Conservation (phyloP, 345 rosid genomes). For the Bruguiera parviflora region DNA sequence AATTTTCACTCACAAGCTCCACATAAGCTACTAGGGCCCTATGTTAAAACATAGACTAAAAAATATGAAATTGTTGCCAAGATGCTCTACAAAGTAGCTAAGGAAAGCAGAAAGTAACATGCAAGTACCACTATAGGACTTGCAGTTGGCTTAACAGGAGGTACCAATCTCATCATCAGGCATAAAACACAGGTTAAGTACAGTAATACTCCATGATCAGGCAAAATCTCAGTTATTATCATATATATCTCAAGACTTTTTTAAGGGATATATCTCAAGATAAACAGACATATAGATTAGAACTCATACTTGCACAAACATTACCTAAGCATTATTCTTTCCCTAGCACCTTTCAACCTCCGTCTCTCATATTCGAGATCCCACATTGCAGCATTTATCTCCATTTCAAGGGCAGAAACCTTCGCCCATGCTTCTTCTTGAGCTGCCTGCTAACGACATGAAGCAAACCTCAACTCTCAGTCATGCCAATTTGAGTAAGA, state of each 20-base stretch:
- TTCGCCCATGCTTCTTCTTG: constrained; percentile 98
- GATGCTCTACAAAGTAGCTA: neutral
- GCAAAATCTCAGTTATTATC: neutral
- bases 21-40: no score
- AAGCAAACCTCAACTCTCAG: constrained; percentile 60
- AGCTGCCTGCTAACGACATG: constrained; percentile 92
- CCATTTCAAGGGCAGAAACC: constrained; percentile 84
- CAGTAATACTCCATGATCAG: neutral
- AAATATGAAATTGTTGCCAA: neutral
- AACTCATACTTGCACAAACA: neutral
- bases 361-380: constrained; percentile 94
- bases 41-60: no score
- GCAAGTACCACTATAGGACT: neutral
- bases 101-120: neutral
- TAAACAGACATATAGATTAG: no score
- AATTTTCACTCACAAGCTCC: no score
- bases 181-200: neutral
- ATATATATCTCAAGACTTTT: no score
- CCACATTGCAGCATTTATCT: constrained; percentile 67
- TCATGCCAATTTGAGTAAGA: constrained; percentile 9
- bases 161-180: neutral
- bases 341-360: constrained; percentile 90
- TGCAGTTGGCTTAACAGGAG: neutral
- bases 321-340: constrained; percentile 97
- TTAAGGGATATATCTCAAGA: no score